Base-by-base conservation (phyloP, 768 basidiomycete species). In the Serendipita indica region DNA sequence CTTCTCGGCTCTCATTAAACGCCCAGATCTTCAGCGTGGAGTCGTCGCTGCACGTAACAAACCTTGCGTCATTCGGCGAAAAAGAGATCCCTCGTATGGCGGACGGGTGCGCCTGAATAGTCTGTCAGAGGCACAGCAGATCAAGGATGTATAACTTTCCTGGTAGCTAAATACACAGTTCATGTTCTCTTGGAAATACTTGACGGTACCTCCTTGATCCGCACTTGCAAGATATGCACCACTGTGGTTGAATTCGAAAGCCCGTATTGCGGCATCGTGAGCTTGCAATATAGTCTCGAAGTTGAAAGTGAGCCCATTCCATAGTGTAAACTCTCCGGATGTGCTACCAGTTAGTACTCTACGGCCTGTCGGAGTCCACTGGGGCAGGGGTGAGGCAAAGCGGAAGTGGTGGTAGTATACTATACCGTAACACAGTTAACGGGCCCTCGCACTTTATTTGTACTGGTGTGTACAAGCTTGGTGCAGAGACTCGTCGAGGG, bases 211-310 rank as follows among this genome's bases (percentile, higher is more conserved):
- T 34, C 76, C 81, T 69, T 92, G 89, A 74, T 99, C 96, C 27
- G 89, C 83, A 16, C 91, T 94, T 16, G 88, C 85, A 54, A 99
- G 80, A 70, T 89, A 97, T 14, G 84, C 76, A n/a, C 94, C 96
- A 0, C 89, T 88, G 64, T 96, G 90, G 0, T 89, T 89, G 71
- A 93, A 99, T 14, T 79, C 73, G 68, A 97, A 80, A 0, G 90
- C 79, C 35, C 93, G 90, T 59, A 99, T 88, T 35, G 91, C 87
- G 1, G 86, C 84, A 67, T 99, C 96, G 70, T 99, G 96, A 0
- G 93, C 94, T 72, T 97, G 94, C n/a, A 98, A 79, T 64, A 99
- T 97, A 0, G 94, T 96, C 71, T 99, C 96, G 67, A 98, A 99
- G 72, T 98, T 99, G 81, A 98, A 99, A 0, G 96, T 97, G 22